A percentile compares a stretch with the other conserved stretches of the same genome.
Evolutionary conservation across 1,284 basidiomycete genomes (phyloP).

Genomic region (Fomitopsis palustris): DNA sequence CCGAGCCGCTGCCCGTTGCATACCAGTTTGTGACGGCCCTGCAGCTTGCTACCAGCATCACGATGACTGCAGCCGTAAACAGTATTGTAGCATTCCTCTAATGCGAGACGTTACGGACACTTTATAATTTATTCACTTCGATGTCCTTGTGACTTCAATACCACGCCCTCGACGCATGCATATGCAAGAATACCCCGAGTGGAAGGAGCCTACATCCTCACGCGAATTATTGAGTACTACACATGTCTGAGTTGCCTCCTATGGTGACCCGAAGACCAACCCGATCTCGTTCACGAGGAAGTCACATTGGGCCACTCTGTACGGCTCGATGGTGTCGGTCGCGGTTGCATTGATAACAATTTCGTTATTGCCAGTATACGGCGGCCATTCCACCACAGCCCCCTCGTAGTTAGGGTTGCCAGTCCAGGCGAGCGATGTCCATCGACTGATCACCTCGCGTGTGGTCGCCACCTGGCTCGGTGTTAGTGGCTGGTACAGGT

Average conservation of each 20-base stretch:
- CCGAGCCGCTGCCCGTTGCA: not conserved
- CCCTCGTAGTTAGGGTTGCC: slow-evolving; percentile 14
- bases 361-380: slow-evolving; percentile 12
- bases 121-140: not conserved
- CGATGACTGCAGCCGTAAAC: slow-evolving; percentile 2
- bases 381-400: slow-evolving; percentile 9
- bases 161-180: not conserved
- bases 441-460: slow-evolving; percentile 10
- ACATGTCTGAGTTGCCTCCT: not conserved
- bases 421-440: slow-evolving; percentile 13
- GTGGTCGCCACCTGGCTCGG: slow-evolving; percentile 8
- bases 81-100: not conserved
- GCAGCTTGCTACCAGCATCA: not conserved
- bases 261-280: slow-evolving; percentile 7
- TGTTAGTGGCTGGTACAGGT: slow-evolving; percentile 12
- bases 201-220: not conserved
- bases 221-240: not conserved
- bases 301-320: slow-evolving; percentile 11
- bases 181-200: not conserved
- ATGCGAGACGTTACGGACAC: not conserved
- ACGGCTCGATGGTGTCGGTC: slow-evolving; percentile 10
- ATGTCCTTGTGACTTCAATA: not conserved
- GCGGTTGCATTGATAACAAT: slow-evolving; percentile 7
- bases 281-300: slow-evolving; percentile 9
- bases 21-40: not conserved